Evolutionary conservation across 176 grass and related monocot genomes (phyloP), one percentile per base, ranked within the genome.

Genomic region (Ampelocalamus luodianensis): DNA sequence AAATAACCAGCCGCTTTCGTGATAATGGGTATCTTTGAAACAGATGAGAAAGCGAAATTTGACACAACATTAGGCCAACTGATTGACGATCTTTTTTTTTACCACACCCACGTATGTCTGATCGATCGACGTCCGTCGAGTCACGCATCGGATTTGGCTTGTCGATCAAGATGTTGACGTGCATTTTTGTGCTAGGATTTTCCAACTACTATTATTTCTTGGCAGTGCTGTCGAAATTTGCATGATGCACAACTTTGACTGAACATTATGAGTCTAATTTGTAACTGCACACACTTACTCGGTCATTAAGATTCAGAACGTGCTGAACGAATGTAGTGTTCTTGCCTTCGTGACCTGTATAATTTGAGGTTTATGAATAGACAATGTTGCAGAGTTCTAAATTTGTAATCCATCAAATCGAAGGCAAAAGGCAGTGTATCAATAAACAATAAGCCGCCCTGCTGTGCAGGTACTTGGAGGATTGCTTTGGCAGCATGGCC

Each of bases 11-110:
- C 79, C 48, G 66, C 66, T 78, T 75, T 89, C 70, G 51, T 39
- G n/a, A 22, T 15, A 55, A 26, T 43, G 54, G 78, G 74, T 23
- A 87, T 90, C 85, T 74, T 90, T 80, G 85, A 90, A 90, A 66
- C 61, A 8, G 42, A 14, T 10, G 46, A 3, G 75, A 84, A 87
- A 87, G 85, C 69, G 61, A 87, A 75, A 17, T 78, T 90, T 69
- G 85, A 84, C 80, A 62, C 89, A 44, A 64, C 75, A 76, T 14
- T 73, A 79, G 46, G 22, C 71, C 76, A 18, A 22, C 10, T 72
- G 83, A 83, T 51, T n/a, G 89, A 61, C n/a, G 54, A 65, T 9
- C 50, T 53, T 87, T 82, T 72, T n/a, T 76, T 83, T 86, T 79
- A 90, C 74, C 50, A 34, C 50, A 34, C n/a, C 49, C 50, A 11